Evolutionary conservation across 2,329 filamentous ascomycete species (phyloP), one percentile per base, ranked within the genome.

Genomic region (Remersonia thermophila): DNA sequence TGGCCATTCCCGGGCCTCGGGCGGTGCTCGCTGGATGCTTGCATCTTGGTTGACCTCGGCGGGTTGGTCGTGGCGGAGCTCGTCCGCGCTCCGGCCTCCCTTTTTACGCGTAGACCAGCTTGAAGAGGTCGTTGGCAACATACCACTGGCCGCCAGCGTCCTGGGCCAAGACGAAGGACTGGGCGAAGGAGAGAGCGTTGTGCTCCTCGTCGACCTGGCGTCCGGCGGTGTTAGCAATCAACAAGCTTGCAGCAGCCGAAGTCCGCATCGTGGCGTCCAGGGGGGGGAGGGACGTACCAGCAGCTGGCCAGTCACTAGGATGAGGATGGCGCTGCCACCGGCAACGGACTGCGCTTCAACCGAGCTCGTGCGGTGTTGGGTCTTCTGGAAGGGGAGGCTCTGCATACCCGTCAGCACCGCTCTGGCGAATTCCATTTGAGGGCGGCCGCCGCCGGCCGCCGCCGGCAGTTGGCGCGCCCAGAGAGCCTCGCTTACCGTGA

Each of bases 51-150:
- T 5, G 20, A 23, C 5, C 5, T 23, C 9, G 20, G 9, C 20
- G 11, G 23, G 32, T 28, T 30, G 14, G 12, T 14, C 38, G 30
- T 17, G 29, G 32, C 32, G 20, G 14, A 33, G 14, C 28, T 14
- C 40, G 13, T 31, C 26, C 14, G n/a, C 14, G 15, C 7, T n/a
- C 10, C 29, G n/a, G 26, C 20, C 20, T 23, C 20, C n/a, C 9
- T 23, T 5, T 23, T 23, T 23, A 23, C 20, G 20, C 68, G 62
- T 83, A 89, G 50, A 94, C 73, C 44, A 96, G 74, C 64, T 83
- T 83, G 77, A 96, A 96, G 58, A 96, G 65, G 60, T 96, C 89
- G 69, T 96, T 95, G 67, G 79, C 80, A 57, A 96, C 82, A 59
- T 75, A 95, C 68, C 81, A 94, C 62, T 70, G 77, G 50, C 77